Evolutionary conservation across 331 rosid species (phyloP), one percentile per base, ranked within the genome.

Genomic region (Erythrophleum ivorense): DNA sequence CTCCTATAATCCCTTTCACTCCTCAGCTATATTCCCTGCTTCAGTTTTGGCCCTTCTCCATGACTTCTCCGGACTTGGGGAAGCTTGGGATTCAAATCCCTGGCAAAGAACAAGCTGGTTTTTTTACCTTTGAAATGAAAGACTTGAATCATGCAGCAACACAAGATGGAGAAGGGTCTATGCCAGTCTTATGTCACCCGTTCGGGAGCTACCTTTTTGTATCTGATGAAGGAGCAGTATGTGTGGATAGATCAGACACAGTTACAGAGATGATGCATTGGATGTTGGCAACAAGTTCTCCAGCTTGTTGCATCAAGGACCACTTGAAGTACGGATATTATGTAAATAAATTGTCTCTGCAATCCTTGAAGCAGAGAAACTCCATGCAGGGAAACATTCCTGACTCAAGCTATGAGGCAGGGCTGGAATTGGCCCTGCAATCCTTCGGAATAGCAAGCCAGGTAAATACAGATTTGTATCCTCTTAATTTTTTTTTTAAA

Each of bases 291-390:
- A 63, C 88, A 49, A 78, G 88, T 40, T 81, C 91, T 63, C 97
- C 96, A 36, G 77, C 65, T 36, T 34, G 50, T 13, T 76, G 91
- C 15, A 84, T 91, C 58, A 89, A 85, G 36, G 99, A 95, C 72
- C 99, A 95, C 87, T 87, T 95, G 10, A 92, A 82, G 19, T 95
- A 95, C 66, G 97, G 97, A 63, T 89, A 87, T 19, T 89, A 89
- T 79, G 90, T 93, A 1, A 86, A 60, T 33, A 84, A 73, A n/a
- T 14, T 89, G 78, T 89, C 89, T 10, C 62, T 43, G n/a, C 91
- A 86, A 64, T 83, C 71, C 54, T 24, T 91, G 88, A 85, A 79
- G 45, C 88, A 79, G 74, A 80, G 76, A 21, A 82, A 72, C 84
- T 80, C 77, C 81, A 59, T 71, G 80, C 71, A 52, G 77, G 82